Percentiles rank a stretch among this genome's conserved stretches.
Evolutionary conservation across 2,329 filamentous ascomycete genomes (phyloP).

Genomic region (Coniochaeta hoffmannii): DNA sequence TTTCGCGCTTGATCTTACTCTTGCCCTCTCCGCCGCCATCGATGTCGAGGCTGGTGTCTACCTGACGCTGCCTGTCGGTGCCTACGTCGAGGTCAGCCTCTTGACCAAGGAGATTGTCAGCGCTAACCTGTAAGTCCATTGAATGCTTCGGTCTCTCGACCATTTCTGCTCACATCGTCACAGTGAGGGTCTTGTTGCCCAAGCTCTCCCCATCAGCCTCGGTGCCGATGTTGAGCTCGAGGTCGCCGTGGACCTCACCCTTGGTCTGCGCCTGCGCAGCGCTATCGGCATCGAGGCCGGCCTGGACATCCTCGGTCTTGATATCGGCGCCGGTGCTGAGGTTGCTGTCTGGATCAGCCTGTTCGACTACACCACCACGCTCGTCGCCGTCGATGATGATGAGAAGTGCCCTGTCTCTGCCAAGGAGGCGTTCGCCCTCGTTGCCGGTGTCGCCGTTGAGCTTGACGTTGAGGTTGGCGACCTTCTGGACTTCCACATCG

Average conservation of each 20-base stretch:
- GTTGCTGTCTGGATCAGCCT: slow-evolving; percentile 22
- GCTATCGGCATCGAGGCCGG: slow-evolving; percentile 16
- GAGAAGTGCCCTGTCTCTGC: slow-evolving; percentile 9
- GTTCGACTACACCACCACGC: slow-evolving; percentile 21
- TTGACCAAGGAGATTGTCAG: slow-evolving; percentile 16
- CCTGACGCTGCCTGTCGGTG: slow-evolving; percentile 16
- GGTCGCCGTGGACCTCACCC: slow-evolving; percentile 15
- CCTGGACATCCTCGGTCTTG: slow-evolving; percentile 16
- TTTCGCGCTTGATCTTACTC: slow-evolving; percentile 20
- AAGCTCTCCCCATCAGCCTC: slow-evolving; percentile 15
- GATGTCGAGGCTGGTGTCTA: slow-evolving; percentile 18
- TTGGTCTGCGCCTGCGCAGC: slow-evolving; percentile 20
- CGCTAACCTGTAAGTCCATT: slow-evolving; percentile 10
- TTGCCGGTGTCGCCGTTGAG: slow-evolving; percentile 17
- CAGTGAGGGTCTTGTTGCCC: slow-evolving; percentile 14
- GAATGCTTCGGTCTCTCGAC: not conserved
- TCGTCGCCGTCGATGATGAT: slow-evolving; percentile 8
- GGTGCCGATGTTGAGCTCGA: slow-evolving; percentile 15
- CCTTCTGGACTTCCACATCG: slow-evolving; percentile 15
- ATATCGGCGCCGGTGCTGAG: slow-evolving; percentile 17
- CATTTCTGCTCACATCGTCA: not conserved
- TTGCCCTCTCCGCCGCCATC: slow-evolving; percentile 17
- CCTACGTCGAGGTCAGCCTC: slow-evolving; percentile 19
- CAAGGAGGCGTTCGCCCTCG: slow-evolving; percentile 15
- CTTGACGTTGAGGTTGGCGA: slow-evolving; percentile 15